Evolutionary conservation across 495 filamentous ascomycete species (phyloP).

Genomic region (Tricharina praecox): DNA sequence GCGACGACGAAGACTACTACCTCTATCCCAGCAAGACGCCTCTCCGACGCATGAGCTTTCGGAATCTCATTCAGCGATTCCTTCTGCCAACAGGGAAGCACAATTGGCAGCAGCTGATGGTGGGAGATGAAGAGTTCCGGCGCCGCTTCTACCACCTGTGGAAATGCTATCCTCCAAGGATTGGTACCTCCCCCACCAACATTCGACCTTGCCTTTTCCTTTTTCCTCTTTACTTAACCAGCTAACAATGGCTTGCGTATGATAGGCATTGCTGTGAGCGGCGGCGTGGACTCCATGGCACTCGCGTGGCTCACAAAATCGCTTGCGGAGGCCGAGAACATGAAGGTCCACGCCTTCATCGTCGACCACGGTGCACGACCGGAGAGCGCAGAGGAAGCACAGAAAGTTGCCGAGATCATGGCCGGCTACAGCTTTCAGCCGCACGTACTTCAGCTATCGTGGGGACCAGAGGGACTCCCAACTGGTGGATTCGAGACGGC

Average conservation of each 20-base stretch:
- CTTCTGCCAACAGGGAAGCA: neutral
- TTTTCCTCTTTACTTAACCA: neutral
- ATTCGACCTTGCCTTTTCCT: too few relatives aligned
- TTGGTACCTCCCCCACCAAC: neutral
- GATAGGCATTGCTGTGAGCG: conserved; percentile 81
- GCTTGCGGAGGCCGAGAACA: conserved; percentile 28
- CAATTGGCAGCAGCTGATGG: neutral
- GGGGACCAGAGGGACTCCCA: conserved; percentile 35
- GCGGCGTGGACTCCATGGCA: conserved; percentile 93
- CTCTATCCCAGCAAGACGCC: too few relatives aligned
- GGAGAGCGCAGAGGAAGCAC: conserved; percentile 53
- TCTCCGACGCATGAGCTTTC: conserved; percentile 3
- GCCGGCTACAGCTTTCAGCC: conserved; percentile 10
- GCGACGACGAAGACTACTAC: too few relatives aligned
- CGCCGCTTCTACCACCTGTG: conserved; percentile 1
- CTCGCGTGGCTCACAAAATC: conserved; percentile 54
- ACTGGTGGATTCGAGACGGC: conserved; percentile 51
- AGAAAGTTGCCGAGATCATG: conserved; percentile 40
- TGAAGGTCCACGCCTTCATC: conserved; percentile 46
- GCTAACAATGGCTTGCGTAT: neutral
- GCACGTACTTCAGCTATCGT: conserved; percentile 27
- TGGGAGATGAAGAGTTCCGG: conserved; percentile 2
- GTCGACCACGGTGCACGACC: conserved; percentile 61
- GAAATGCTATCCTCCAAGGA: conserved; percentile 2
- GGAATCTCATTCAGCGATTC: neutral